phyloP scores from a whole-genome alignment of 129 eudicot species.

The Escallonia rubra region DNA sequence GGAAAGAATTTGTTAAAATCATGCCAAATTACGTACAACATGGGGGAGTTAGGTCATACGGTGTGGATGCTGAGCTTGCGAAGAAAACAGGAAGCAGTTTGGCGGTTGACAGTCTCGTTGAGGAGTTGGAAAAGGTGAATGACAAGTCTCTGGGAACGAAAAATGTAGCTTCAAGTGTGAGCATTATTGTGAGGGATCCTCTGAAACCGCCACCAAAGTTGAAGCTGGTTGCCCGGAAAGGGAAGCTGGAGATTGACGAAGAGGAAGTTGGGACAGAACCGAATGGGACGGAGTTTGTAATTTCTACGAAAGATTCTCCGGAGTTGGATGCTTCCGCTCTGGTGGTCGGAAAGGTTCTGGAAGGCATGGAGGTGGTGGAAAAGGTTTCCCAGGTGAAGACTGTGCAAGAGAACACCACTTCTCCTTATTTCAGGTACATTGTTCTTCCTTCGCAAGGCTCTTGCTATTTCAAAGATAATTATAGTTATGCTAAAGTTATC shows the following conservation, averaged over 20 bases:
- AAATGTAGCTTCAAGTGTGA: slow-evolving; percentile 64
- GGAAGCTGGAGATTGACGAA: slow-evolving; percentile 80
- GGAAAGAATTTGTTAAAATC: slow-evolving; percentile 80
- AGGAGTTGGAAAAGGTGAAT: slow-evolving; percentile 51
- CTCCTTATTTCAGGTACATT: slow-evolving; percentile 96
- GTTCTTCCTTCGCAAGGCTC: background rate
- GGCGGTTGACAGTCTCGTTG: slow-evolving; percentile 44
- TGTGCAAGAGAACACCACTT: slow-evolving; percentile 79
- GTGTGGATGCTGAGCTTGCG: slow-evolving; percentile 84
- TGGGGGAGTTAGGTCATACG: slow-evolving; percentile 93
- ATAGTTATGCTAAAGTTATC: too few species aligned
- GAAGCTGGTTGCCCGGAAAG: slow-evolving; percentile 80
- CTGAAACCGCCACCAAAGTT: slow-evolving; percentile 79
- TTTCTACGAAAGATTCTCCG: slow-evolving; percentile 65
- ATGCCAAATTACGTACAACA: slow-evolving; percentile 82
- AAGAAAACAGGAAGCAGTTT: slow-evolving; percentile 52
- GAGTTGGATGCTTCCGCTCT: slow-evolving; percentile 69
- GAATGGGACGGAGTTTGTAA: slow-evolving; percentile 87
- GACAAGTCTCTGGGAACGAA: slow-evolving; percentile 50
- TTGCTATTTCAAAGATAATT: too few species aligned
- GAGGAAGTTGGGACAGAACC: slow-evolving; percentile 80
- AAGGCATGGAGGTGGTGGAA: slow-evolving; percentile 86
- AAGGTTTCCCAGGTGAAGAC: slow-evolving; percentile 70
- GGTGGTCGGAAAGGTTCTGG: slow-evolving; percentile 79
- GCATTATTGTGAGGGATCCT: slow-evolving; percentile 81